Percentiles rank a stretch among this genome's conserved stretches.
These are phyloP conservation scores for Mycena sp. DNA, from an alignment of 1,284 basidiomycete genomes.

Conservation along the genomic window DNA sequence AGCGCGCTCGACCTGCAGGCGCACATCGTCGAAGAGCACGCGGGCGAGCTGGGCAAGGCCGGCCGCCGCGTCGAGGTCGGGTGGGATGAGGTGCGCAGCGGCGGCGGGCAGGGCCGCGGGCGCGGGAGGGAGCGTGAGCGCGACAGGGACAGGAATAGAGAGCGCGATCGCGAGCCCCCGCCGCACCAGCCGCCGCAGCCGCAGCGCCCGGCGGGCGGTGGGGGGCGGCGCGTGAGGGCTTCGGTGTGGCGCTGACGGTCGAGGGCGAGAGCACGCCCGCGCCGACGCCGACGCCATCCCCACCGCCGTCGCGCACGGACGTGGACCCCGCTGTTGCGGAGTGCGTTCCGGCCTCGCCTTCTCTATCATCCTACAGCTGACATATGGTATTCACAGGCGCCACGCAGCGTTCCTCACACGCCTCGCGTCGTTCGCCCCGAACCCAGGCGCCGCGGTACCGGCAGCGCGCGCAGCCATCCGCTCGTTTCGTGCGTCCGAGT, in stretches of 20 bases:
- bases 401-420: constrained; percentile 77
- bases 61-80: constrained; percentile 84
- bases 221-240: constrained; percentile 62
- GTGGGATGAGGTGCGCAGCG: constrained; percentile 65
- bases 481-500: constrained; percentile 83
- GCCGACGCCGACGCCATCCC: constrained; percentile 45
- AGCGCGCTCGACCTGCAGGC: constrained; percentile 90
- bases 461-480: constrained; percentile 86
- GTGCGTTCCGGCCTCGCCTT: constrained; percentile 50
- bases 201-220: constrained; percentile 43
- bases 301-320: constrained; percentile 57
- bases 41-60: constrained; percentile 79
- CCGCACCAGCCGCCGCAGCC: constrained; percentile 47
- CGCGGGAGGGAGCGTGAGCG: constrained; percentile 53
- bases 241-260: constrained; percentile 70
- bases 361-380: not conserved
- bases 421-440: constrained; percentile 72
- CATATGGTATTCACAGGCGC: constrained; percentile 54
- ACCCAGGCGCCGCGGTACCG: constrained; percentile 77
- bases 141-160: constrained; percentile 48
- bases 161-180: constrained; percentile 52
- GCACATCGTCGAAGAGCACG: constrained; percentile 91
- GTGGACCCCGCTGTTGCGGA: constrained; percentile 62
- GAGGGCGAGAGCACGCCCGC: constrained; percentile 45
- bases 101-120: constrained; percentile 32